phyloP scores from a whole-genome alignment of 1,139 yeast genomes.

The Pichia sp. region DNA sequence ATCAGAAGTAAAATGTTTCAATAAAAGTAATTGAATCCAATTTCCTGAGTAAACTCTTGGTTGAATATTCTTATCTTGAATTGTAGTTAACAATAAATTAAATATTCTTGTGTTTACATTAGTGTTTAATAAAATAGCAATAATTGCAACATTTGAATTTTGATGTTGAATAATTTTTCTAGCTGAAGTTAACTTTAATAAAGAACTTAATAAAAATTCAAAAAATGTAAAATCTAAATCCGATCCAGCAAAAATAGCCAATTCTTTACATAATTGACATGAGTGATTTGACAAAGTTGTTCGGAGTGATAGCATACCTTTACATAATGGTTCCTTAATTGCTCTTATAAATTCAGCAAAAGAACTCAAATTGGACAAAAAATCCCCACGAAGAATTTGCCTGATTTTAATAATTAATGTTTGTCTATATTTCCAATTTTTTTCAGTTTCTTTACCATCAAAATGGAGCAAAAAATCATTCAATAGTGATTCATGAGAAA shows the following conservation, averaged over 20 bases:
- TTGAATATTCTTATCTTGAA: conserved; percentile 61
- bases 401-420: conserved; percentile 52
- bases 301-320: conserved; percentile 66
- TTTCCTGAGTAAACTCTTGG: conserved; percentile 65
- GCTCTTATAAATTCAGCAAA: conserved; percentile 30
- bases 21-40: conserved; percentile 61
- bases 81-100: conserved; percentile 44
- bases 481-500: conserved; percentile 32
- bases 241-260: conserved; percentile 44
- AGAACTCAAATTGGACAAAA: conserved; percentile 2
- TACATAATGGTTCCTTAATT: conserved; percentile 57
- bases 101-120: conserved; percentile 50
- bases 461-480: conserved; percentile 37
- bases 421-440: conserved; percentile 79
- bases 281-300: conserved; percentile 77
- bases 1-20: conserved; percentile 37
- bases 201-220: conserved; percentile 52
- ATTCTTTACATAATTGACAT: conserved; percentile 73
- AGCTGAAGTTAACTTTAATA: conserved; percentile 61
- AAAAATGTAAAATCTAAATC: conserved; percentile 50
- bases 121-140: conserved; percentile 52
- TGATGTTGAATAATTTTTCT: conserved; percentile 76
- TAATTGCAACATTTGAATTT: conserved; percentile 64
- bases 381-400: conserved; percentile 50
- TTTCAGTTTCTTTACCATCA: conserved; percentile 80